phyloP scores from a whole-genome alignment of 768 basidiomycete genomes.

The Xerocomellus dryophilus region DNA sequence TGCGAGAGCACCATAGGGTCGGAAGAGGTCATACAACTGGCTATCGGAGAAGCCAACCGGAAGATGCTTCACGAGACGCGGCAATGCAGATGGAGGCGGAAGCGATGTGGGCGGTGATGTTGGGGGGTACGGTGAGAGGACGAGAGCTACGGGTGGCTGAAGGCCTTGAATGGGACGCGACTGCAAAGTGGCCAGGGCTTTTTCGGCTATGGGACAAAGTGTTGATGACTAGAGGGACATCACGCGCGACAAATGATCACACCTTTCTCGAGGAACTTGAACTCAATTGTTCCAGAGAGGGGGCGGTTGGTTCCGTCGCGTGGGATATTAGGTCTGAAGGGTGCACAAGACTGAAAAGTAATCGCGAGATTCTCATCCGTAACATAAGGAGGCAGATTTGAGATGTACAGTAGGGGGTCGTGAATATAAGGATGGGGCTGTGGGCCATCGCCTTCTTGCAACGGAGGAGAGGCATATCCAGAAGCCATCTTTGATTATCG shows the following conservation, averaged over 20 bases:
- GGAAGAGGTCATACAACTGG: constrained; percentile 80
- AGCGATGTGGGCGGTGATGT: constrained; percentile 72
- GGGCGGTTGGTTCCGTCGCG: constrained; percentile 54
- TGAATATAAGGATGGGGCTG: constrained; percentile 78
- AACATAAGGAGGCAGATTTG: constrained; percentile 69
- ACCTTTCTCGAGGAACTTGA: constrained; percentile 82
- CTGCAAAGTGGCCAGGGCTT: constrained; percentile 82
- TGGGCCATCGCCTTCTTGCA: constrained; percentile 32
- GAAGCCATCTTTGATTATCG: constrained; percentile 37
- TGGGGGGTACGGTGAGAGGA: constrained; percentile 81
- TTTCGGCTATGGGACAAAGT: constrained; percentile 58
- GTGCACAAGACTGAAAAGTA: constrained; percentile 71
- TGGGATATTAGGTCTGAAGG: constrained; percentile 74
- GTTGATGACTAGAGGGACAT: constrained; percentile 8
- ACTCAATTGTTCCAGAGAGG: constrained; percentile 76
- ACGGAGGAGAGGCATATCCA: constrained; percentile 33
- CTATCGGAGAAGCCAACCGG: constrained; percentile 65
- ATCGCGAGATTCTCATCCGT: constrained; percentile 74
- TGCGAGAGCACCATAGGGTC: constrained; percentile 79
- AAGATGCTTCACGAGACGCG: constrained; percentile 83
- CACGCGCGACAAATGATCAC: constrained; percentile 23
- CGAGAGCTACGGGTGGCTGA: constrained; percentile 55
- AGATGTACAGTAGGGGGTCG: constrained; percentile 78
- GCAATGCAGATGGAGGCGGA: constrained; percentile 71
- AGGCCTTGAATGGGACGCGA: constrained; percentile 65